phyloP scores from a whole-genome alignment of 1,284 basidiomycete genomes.

The Ceratobasidium theobromae region DNA sequence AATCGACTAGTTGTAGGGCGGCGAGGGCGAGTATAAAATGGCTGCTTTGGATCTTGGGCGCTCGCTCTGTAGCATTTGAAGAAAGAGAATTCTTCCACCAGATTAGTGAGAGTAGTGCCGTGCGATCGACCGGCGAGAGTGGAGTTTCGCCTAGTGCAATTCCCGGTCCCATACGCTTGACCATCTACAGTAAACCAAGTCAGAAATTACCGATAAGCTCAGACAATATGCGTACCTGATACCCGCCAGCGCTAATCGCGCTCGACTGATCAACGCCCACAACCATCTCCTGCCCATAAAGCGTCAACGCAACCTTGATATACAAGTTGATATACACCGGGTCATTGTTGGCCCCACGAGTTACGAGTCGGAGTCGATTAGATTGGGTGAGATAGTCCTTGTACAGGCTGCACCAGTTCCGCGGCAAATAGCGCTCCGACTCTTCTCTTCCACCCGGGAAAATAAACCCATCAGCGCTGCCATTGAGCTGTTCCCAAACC shows the following conservation, averaged over 20 bases:
- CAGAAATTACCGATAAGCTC: background rate
- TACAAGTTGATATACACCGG: conserved; percentile 8
- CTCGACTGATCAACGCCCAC: conserved; percentile 22
- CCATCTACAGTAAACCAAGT: background rate
- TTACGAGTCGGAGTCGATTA: background rate
- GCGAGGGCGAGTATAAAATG: conserved; percentile 22
- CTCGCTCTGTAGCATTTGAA: background rate
- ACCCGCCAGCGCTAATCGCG: background rate
- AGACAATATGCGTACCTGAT: conserved; percentile 15
- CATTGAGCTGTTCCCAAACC: conserved; percentile 20
- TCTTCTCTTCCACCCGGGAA: conserved; percentile 21
- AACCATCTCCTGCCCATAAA: conserved; percentile 19
- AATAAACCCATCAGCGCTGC: background rate
- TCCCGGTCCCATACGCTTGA: background rate
- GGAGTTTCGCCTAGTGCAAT: background rate
- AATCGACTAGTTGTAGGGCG: background rate
- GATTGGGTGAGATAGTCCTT: background rate
- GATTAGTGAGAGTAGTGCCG: background rate
- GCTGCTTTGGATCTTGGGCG: background rate
- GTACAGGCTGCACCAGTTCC: background rate
- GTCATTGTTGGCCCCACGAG: background rate
- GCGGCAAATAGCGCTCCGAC: background rate
- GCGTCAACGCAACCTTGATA: conserved; percentile 18
- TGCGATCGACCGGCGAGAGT: background rate
- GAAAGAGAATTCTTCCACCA: background rate